Percentiles rank a stretch among this genome's conserved stretches.
Evolutionary conservation across 2,329 filamentous ascomycete genomes (phyloP).

Genomic region (Fusarium liriodendri): DNA sequence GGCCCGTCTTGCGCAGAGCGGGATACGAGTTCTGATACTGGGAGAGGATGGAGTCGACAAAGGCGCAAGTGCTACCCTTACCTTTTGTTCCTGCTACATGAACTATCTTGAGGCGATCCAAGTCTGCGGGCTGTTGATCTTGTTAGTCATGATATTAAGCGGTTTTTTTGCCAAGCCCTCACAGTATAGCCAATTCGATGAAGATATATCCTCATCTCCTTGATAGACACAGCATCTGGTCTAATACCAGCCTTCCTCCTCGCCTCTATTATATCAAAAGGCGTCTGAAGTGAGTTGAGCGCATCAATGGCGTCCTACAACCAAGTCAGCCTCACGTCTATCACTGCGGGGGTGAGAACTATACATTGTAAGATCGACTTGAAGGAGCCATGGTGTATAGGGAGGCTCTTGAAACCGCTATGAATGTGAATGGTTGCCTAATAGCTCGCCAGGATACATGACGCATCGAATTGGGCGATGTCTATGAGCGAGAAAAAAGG

Average conservation of each 20-base stretch:
- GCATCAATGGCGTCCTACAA: conserved; percentile 83
- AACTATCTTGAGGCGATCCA: conserved; percentile 72
- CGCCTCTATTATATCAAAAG: conserved; percentile 82
- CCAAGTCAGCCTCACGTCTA: conserved; percentile 7
- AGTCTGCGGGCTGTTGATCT: conserved; percentile 53
- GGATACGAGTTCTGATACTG: conserved; percentile 55
- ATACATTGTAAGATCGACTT: conserved; percentile 50
- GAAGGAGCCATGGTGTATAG: conserved; percentile 45
- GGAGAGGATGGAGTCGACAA: conserved; percentile 71
- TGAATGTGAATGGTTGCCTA: conserved; percentile 33
- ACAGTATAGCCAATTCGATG: conserved; percentile 80
- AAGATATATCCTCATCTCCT: conserved; percentile 84
- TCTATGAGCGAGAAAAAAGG: background rate
- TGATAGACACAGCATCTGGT: conserved; percentile 76
- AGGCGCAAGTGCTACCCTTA: conserved; percentile 79
- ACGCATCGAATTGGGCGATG: conserved; percentile 45
- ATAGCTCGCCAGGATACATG: conserved; percentile 46
- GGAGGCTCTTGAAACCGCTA: conserved; percentile 22
- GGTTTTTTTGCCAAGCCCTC: conserved; percentile 17
- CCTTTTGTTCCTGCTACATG: conserved; percentile 83
- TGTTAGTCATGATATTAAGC: conserved; percentile 1
- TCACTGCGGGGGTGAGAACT: conserved; percentile 2
- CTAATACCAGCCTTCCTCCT: conserved; percentile 79
- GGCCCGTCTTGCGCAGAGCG: conserved; percentile 62
- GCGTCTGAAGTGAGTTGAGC: conserved; percentile 91